Base-by-base conservation (phyloP, 2,329 filamentous ascomycete genomes). In the Xylaria sp. region DNA sequence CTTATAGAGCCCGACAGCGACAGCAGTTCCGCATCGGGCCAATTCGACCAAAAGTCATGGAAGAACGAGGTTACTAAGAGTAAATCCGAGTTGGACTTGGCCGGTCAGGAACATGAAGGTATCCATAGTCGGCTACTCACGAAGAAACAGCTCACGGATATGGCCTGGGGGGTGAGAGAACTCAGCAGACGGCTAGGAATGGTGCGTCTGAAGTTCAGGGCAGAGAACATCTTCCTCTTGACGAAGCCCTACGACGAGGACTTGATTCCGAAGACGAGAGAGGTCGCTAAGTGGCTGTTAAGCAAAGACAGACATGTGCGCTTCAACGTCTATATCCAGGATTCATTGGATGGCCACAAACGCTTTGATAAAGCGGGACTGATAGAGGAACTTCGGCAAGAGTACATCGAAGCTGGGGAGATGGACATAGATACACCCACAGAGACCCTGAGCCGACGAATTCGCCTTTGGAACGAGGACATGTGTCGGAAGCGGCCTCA, bases 91-190 rank as follows among this genome's bases (percentile, higher is more conserved):
- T 62, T 75, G 46, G 76, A 80, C 59, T 70, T 78, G 9, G 63
- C 69, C 18, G 64, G 70, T 34, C 58, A 68, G 30, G 67, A 71
- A 37, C 59, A 68, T 19, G 66, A 73, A 37, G 67, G 62, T 5
- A 67, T 81, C 48, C 81, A 83, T 68, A 85, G 82, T 60, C 83
- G 93, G n/a, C 83, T 97, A 54, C 80, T 97, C 66, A 97, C 92
- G 1, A 97, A 97, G 78, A 92, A 90, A 73, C 91, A 99, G 74
- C 80, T 99, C 48, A 92, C 89, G 11, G 94, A 97, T 69, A 97
- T 99, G 93, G 92, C 93, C 0, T 92, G 93, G 85, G 92, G 93
- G 30, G 94, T 97, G 59, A 83, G 94, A 52, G 91, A 97, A 74
- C 78, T 99, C 60, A 93, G 90, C 35, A 89, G 96, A 70, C 88